Evolutionary conservation across 768 basidiomycete species (phyloP).

Genomic region (Psilocybe sp.): DNA sequence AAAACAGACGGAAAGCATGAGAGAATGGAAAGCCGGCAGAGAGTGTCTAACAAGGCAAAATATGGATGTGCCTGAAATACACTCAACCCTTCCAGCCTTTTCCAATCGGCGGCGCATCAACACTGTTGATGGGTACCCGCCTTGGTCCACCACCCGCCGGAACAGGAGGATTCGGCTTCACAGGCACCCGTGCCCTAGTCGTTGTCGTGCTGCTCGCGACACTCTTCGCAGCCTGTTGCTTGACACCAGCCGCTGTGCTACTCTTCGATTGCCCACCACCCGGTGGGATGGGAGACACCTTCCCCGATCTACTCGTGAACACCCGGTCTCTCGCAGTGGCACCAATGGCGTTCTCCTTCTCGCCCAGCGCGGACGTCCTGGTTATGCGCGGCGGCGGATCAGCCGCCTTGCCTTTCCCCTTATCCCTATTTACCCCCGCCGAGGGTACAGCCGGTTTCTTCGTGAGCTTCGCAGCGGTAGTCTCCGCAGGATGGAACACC

Average conservation of each 20-base stretch:
- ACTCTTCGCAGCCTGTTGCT: conserved; percentile 20
- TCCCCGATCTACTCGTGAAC: conserved; percentile 12
- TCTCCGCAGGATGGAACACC: conserved; percentile 21
- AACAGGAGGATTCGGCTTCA: conserved; percentile 9
- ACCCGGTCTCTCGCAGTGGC: not conserved
- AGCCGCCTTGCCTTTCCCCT: conserved; percentile 31
- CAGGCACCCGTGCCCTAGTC: conserved; percentile 17
- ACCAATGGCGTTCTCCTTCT: conserved; percentile 39
- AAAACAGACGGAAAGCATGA: not conserved
- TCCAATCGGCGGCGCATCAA: conserved; percentile 51
- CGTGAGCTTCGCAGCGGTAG: conserved; percentile 19
- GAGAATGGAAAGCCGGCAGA: not conserved
- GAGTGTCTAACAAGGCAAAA: not conserved
- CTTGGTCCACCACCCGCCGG: conserved; percentile 48
- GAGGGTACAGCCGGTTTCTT: conserved; percentile 23
- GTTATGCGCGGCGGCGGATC: conserved; percentile 4
- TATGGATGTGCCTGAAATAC: conserved; percentile 11
- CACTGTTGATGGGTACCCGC: conserved; percentile 65
- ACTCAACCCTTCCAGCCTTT: conserved; percentile 48
- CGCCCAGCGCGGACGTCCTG: conserved; percentile 18
- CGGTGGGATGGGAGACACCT: conserved; percentile 10
- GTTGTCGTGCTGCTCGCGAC: conserved; percentile 4
- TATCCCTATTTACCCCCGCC: conserved; percentile 14
- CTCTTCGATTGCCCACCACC: conserved; percentile 7
- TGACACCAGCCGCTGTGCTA: not conserved